Base-by-base conservation (phyloP, 2,329 filamentous ascomycete genomes). In the Tricladium varicosporioides region DNA sequence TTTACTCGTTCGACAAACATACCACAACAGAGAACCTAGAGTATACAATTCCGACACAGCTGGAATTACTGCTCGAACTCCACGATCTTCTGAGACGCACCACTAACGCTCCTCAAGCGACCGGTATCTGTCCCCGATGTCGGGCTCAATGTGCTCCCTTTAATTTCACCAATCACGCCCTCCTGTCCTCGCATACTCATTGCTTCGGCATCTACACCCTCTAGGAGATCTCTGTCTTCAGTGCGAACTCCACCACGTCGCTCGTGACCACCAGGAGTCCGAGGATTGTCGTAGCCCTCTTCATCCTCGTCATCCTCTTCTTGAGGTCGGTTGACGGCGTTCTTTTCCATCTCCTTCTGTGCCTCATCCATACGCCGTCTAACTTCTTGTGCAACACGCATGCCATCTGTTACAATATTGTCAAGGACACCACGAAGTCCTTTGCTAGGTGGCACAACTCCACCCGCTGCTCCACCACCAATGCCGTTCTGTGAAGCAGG, bases 401-500 rank as follows among this genome's bases (percentile, higher is more conserved):
- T 97, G 44, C 94, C 94, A 70, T 99, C 94, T 1, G 89, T 96
- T 62, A 97, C 94, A 67, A 99, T 97, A 67, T 96, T 96, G 75
- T 99, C 94, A 42, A 99, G 78, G 58, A 99, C 94, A 16, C 94
- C 94, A 44, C 94, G 83, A 1, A 99, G 80, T 18, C 94, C 91
- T 63, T 92, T 88, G 15, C 81, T 81, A 1, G 84, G 65, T 54
- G 68, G 63, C 11, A 70, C 68, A 5, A 69, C 54, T 22, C 65
- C 65, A 33, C 47, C 53, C n/a, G 65, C 66, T 43, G 67, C 63
- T 19, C 66, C 63, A 14, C 62, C 58, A n/a, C 65, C 63, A 16
- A 65, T 60, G 22, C 62, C 60, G 50, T 82, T 78, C 16, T 58
- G 62, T 18, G 75, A 65, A 2, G 73, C 69, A 47, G 75, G 71